Percentiles rank a stretch among this genome's conserved stretches.
Conservation (phyloP, 2,329 filamentous ascomycete species). For the Plenodomus biglobosus region DNA sequence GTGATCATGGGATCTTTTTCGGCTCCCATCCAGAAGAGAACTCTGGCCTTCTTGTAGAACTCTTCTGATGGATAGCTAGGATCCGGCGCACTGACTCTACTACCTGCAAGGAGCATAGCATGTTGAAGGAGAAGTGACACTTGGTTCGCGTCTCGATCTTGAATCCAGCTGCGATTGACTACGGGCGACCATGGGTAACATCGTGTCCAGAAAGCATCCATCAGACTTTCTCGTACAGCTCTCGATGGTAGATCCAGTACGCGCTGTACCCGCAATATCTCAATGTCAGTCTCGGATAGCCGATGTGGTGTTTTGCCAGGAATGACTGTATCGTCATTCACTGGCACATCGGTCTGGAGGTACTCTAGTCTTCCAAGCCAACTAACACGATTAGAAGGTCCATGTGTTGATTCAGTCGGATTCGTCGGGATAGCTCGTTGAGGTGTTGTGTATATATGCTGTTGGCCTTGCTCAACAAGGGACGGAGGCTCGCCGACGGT, state of each 20-base stretch:
- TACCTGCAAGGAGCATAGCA: constrained; percentile 48
- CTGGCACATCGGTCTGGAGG: constrained; percentile 37
- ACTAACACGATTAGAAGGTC: constrained; percentile 28
- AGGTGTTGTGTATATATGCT: constrained; percentile 19
- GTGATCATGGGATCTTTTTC: constrained; percentile 46
- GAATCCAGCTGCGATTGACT: constrained; percentile 46
- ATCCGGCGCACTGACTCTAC: constrained; percentile 44
- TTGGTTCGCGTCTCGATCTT: constrained; percentile 31
- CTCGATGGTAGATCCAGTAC: constrained; percentile 35
- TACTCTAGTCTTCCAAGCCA: constrained; percentile 40
- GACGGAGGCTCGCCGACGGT: constrained; percentile 24
- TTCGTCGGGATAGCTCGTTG: constrained; percentile 15
- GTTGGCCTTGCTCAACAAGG: constrained; percentile 18
- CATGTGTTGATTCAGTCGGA: constrained; percentile 17
- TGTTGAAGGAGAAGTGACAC: constrained; percentile 39
- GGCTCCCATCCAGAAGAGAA: constrained; percentile 39
- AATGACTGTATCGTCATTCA: constrained; percentile 36
- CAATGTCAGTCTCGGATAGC: constrained; percentile 31
- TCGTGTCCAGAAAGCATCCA: constrained; percentile 46
- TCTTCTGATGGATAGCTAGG: constrained; percentile 36
- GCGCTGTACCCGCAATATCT: constrained; percentile 32
- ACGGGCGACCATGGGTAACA: constrained; percentile 49
- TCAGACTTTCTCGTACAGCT: constrained; percentile 40
- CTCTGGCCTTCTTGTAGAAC: constrained; percentile 39
- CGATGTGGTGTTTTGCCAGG: constrained; percentile 32